A percentile compares a stretch with the other conserved stretches of the same genome.
Conservation (phyloP, 306 rosid species). For the Morella rubra region DNA sequence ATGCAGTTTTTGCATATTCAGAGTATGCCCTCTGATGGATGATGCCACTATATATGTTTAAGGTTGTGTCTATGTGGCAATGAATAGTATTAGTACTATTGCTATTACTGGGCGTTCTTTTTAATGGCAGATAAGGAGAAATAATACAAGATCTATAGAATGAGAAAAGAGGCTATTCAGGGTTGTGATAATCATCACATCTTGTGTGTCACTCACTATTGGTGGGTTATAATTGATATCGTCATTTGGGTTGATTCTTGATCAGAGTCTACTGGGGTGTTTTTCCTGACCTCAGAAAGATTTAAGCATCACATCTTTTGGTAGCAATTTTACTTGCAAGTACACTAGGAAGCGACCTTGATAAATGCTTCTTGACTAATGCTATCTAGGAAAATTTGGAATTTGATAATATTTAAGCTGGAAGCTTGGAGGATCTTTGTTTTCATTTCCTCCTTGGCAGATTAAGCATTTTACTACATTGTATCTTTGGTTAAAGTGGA, state of each 20-base stretch:
- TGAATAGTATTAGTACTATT: neutral
- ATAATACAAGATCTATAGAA: neutral
- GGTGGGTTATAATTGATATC: slow-evolving; percentile 3
- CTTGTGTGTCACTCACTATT: slow-evolving; percentile 2
- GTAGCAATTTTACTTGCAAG: neutral
- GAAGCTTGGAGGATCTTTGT: neutral
- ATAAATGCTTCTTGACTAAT: neutral
- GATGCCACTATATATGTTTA: slow-evolving; percentile 16
- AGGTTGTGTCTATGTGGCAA: neutral
- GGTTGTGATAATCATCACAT: slow-evolving; percentile 4
- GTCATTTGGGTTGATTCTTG: slow-evolving; percentile 10
- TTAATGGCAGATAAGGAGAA: neutral
- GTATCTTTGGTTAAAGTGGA: neutral
- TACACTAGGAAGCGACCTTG: neutral
- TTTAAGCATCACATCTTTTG: neutral
- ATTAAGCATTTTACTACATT: neutral
- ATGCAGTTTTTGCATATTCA: neutral
- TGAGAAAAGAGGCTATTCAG: neutral
- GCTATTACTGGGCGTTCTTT: neutral
- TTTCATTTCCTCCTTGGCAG: neutral
- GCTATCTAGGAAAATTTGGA: neutral
- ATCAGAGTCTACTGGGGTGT: slow-evolving; percentile 1
- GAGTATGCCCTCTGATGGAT: slow-evolving; percentile 16
- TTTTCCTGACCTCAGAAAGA: slow-evolving; percentile 1
- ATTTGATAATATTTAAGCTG: neutral